phyloP scores from a whole-genome alignment of 768 basidiomycete species.

The Tylopilus balloui region DNA sequence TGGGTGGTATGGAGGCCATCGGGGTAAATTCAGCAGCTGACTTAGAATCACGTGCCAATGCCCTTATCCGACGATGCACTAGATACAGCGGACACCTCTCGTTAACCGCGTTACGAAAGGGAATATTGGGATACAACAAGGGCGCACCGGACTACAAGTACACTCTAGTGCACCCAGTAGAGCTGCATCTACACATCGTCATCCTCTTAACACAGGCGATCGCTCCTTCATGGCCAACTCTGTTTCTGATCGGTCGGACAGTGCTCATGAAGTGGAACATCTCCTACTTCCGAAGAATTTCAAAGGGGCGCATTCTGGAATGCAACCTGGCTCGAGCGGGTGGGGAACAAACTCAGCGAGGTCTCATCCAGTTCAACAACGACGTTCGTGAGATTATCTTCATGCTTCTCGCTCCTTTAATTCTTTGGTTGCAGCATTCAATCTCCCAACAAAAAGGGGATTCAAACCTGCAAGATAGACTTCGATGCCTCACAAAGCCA shows the following conservation, averaged over 20 bases:
- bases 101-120: constrained; percentile 42
- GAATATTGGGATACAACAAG: constrained; percentile 32
- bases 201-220: constrained; percentile 38
- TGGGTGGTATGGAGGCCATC: constrained; percentile 62
- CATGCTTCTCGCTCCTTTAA: neutral
- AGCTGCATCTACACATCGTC: constrained; percentile 35
- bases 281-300: constrained; percentile 39
- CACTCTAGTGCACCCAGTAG: constrained; percentile 24
- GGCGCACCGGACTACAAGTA: constrained; percentile 29
- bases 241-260: constrained; percentile 58
- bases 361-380: constrained; percentile 23
- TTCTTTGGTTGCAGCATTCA: constrained; percentile 37
- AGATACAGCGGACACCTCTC: constrained; percentile 73
- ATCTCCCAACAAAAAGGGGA: constrained; percentile 38
- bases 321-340: constrained; percentile 28
- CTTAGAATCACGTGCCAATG: neutral
- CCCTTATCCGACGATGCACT: constrained; percentile 3
- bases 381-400: constrained; percentile 19
- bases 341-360: constrained; percentile 34
- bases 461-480: constrained; percentile 43
- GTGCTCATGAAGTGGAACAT: constrained; percentile 70
- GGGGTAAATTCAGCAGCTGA: constrained; percentile 40
- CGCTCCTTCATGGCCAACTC: constrained; percentile 42
- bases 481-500: neutral
- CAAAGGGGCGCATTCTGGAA: constrained; percentile 18